Conservation (phyloP, 2,329 filamentous ascomycete species). For the Verticillium zaregamsianum region DNA sequence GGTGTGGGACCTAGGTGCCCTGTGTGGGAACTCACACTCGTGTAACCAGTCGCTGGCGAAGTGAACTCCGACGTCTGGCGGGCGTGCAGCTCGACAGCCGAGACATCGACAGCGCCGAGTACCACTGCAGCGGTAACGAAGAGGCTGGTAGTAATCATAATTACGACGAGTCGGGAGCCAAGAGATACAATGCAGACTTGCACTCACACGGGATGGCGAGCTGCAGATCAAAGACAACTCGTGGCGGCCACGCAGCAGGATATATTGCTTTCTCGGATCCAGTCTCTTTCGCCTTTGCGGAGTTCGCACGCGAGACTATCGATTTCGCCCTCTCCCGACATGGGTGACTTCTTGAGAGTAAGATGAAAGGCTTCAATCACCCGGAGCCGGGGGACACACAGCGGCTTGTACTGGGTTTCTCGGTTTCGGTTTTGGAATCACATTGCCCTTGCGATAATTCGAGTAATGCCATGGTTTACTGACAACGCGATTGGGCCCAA, state of each 20-base stretch:
- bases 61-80: background rate
- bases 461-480: background rate
- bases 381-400: no score
- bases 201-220: background rate
- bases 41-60: background rate
- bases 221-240: background rate
- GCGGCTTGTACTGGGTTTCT: background rate
- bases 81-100: background rate
- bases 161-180: background rate
- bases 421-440: background rate
- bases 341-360: no score
- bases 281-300: background rate
- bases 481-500: background rate
- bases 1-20: background rate
- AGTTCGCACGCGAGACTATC: background rate
- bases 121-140: background rate
- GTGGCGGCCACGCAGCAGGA: background rate
- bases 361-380: no score
- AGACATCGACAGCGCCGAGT: background rate
- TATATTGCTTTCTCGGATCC: background rate
- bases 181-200: background rate
- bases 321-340: background rate
- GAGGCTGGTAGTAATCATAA: background rate
- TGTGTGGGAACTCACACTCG: background rate
- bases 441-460: background rate